Evolutionary conservation across 2,329 filamentous ascomycete species (phyloP).

Genomic region (Immersiporthe knoxdaviesiana): DNA sequence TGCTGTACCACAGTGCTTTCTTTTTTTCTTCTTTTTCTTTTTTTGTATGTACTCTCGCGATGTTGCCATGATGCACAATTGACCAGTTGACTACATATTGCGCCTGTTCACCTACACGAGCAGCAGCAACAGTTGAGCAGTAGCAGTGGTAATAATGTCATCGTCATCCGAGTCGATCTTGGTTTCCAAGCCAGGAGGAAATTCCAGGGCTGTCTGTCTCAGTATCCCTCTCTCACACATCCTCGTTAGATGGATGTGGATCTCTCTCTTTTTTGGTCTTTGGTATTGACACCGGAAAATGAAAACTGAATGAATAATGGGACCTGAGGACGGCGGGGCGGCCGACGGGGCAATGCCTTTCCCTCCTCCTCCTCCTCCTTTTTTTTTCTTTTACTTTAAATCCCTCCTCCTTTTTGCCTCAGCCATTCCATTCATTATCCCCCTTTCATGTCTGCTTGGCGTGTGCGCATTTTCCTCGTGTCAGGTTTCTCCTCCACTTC

Average conservation of each 20-base stretch:
- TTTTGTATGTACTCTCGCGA: not conserved
- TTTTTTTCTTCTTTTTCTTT: too few species aligned
- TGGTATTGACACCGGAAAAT: not conserved
- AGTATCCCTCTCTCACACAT: not conserved
- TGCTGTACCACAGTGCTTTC: too few species aligned
- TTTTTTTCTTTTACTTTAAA: too few species aligned
- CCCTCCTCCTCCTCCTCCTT: not conserved
- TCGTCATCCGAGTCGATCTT: not conserved
- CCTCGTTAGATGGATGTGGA: conserved; percentile 10
- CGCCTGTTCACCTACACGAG: not conserved
- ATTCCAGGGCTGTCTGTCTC: not conserved
- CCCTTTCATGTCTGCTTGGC: not conserved
- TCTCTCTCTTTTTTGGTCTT: not conserved
- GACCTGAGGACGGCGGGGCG: not conserved
- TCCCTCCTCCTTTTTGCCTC: not conserved
- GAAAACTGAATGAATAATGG: not conserved
- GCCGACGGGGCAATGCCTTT: not conserved
- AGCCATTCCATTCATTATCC: not conserved
- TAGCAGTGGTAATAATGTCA: not conserved
- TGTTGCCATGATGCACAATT: too few species aligned
- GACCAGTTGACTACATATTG: not conserved
- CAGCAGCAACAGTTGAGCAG: not conserved
- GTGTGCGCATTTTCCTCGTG: not conserved
- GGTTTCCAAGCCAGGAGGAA: not conserved
- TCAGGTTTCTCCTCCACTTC: not conserved